A percentile compares a stretch with the other conserved stretches of the same genome.
These are phyloP conservation scores for Podospora didyma DNA, from an alignment of 495 filamentous ascomycete species.

Conservation along the genomic window DNA sequence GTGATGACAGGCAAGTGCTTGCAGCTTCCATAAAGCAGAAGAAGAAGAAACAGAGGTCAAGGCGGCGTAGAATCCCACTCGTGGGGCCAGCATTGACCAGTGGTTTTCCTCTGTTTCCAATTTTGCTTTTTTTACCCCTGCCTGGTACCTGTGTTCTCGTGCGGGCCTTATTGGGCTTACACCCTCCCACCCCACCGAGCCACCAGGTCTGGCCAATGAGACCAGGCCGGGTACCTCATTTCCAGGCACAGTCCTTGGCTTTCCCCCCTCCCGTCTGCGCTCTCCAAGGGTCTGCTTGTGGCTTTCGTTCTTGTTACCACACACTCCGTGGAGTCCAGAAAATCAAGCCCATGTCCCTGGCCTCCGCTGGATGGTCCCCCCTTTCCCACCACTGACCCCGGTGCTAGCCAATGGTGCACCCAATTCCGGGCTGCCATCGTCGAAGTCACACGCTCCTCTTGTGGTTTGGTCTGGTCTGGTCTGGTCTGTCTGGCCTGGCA, in stretches of 20 bases:
- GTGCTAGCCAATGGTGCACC: slow-evolving; percentile 18
- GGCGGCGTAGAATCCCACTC: slow-evolving; percentile 5
- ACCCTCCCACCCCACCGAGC: slow-evolving; percentile 8
- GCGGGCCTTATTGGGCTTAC: slow-evolving; percentile 4
- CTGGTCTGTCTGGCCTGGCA: no score
- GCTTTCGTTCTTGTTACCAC: not conserved
- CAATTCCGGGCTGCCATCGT: slow-evolving; percentile 13
- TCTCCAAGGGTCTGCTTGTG: slow-evolving; percentile 14
- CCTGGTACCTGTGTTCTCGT: no score
- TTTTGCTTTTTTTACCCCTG: slow-evolving; percentile 23
- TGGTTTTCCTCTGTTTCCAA: slow-evolving; percentile 13
- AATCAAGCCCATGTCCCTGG: not conserved
- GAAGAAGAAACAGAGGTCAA: slow-evolving; percentile 1
- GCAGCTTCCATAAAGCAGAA: not conserved
- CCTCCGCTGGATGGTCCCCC: not conserved
- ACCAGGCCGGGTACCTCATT: slow-evolving; percentile 13
- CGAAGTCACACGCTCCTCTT: slow-evolving; percentile 15
- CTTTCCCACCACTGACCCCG: slow-evolving; percentile 14
- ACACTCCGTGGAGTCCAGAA: slow-evolving; percentile 11
- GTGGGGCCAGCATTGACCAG: slow-evolving; percentile 7
- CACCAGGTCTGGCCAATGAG: slow-evolving; percentile 17
- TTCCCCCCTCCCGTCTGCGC: not conserved
- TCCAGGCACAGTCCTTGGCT: slow-evolving; percentile 1
- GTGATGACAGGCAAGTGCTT: not conserved
- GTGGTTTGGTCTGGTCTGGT: slow-evolving; percentile 11